A percentile compares a stretch with the other conserved stretches of the same genome.
Evolutionary conservation across 202 grass and related monocot species (phyloP).

Genomic region (Alloteropsis angusta): DNA sequence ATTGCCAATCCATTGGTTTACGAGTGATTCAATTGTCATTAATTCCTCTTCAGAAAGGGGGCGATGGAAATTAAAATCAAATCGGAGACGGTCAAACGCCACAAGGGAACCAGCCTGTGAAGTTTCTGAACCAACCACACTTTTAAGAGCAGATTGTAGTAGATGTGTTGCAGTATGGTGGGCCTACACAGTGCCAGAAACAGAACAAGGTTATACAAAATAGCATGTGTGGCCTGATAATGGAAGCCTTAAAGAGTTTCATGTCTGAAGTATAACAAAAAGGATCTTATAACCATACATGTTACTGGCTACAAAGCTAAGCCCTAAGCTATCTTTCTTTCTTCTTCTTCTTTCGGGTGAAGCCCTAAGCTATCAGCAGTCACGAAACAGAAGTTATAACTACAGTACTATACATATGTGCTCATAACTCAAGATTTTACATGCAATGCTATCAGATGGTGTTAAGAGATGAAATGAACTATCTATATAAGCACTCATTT

Average conservation of each 20-base stretch:
- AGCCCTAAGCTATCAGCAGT: background rate
- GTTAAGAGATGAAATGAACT: background rate
- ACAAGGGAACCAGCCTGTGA: constrained; percentile 97
- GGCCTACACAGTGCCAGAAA: constrained; percentile 41
- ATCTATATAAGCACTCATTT: background rate
- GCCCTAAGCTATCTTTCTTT: constrained; percentile 3
- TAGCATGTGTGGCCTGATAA: background rate
- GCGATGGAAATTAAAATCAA: constrained; percentile 93
- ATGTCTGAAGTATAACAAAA: constrained; percentile 1
- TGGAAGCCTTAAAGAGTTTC: background rate
- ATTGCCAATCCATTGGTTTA: constrained; percentile 79
- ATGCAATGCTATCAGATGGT: background rate
- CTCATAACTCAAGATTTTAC: background rate
- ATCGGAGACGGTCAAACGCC: constrained; percentile 83
- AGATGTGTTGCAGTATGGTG: constrained; percentile 98
- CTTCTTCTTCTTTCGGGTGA: too few relatives aligned
- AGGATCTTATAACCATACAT: background rate
- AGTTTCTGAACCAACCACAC: constrained; percentile 66
- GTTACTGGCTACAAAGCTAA: background rate
- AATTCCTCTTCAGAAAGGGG: constrained; percentile 67
- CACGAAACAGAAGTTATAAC: background rate
- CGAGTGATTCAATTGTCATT: constrained; percentile 63
- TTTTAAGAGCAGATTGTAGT: constrained; percentile 85
- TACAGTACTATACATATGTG: background rate
- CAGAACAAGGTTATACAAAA: background rate